Percentiles rank a stretch among this genome's conserved stretches.
phyloP scores from a whole-genome alignment of 1,284 basidiomycete genomes.

The Xanthoconium separans region DNA sequence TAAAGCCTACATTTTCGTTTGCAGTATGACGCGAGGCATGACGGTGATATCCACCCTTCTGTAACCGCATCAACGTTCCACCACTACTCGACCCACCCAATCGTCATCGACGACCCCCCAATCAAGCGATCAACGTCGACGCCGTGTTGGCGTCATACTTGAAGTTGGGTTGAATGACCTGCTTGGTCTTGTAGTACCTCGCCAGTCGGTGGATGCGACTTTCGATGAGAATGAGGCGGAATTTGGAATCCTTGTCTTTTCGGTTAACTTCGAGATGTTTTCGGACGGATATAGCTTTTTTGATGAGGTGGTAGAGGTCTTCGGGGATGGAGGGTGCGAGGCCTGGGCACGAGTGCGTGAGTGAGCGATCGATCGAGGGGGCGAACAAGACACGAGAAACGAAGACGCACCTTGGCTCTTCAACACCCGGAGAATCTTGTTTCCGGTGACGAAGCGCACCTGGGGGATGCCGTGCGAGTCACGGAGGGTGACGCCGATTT shows the following conservation, averaged over 20 bases:
- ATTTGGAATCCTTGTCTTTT: slow-evolving; percentile 98
- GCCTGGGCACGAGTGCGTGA: slow-evolving; percentile 51
- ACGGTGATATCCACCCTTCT: too few relatives aligned
- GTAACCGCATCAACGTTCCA: too few relatives aligned
- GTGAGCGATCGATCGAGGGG: too few relatives aligned
- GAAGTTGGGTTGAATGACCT: slow-evolving; percentile 97
- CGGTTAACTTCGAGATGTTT: slow-evolving; percentile 99
- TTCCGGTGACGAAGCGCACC: slow-evolving; percentile 97
- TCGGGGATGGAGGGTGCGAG: slow-evolving; percentile 98
- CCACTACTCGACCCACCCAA: not conserved
- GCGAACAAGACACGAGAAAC: not conserved
- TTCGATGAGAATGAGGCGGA: slow-evolving; percentile 97
- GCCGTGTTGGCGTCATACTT: slow-evolving; percentile 95
- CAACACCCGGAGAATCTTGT: slow-evolving; percentile 99
- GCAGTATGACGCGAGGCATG: too few relatives aligned
- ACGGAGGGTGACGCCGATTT: slow-evolving; percentile 97
- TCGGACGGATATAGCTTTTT: slow-evolving; percentile 99
- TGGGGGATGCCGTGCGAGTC: slow-evolving; percentile 98
- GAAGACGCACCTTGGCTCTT: slow-evolving; percentile 82
- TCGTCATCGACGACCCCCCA: not conserved
- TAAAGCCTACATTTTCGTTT: too few relatives aligned
- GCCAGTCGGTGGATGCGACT: slow-evolving; percentile 96
- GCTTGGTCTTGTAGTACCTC: slow-evolving; percentile 98
- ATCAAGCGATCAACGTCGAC: slow-evolving; percentile 79
- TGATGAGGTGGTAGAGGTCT: slow-evolving; percentile 99